A percentile compares a stretch with the other conserved stretches of the same genome.
Conservation (phyloP, 371 early-diverging fungal genomes). For the Coemansia sp. region DNA sequence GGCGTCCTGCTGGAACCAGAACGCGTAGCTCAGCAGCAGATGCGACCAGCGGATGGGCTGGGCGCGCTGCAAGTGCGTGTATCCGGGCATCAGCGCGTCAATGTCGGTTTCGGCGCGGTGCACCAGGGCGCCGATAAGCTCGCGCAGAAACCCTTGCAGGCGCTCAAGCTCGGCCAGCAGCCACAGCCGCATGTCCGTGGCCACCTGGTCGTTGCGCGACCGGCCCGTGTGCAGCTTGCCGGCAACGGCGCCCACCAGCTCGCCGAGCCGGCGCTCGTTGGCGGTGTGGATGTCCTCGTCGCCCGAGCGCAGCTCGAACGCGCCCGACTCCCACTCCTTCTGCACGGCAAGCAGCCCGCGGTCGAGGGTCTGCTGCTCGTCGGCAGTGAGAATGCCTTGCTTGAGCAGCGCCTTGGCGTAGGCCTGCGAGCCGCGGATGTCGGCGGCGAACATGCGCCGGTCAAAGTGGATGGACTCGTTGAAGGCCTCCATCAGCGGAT, state of each 20-base stretch:
- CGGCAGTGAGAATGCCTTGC: conserved; percentile 71
- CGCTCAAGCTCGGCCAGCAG: conserved; percentile 73
- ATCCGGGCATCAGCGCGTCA: conserved; percentile 94
- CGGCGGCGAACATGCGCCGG: conserved; percentile 86
- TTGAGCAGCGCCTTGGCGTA: conserved; percentile 83
- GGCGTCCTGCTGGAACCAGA: conserved; percentile 84
- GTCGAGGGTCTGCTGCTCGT: conserved; percentile 71
- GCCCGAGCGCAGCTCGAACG: conserved; percentile 72
- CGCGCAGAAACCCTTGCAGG: conserved; percentile 65
- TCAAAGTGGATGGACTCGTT: conserved; percentile 95
- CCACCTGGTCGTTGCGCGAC: conserved; percentile 94
- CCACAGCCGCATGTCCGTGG: conserved; percentile 97
- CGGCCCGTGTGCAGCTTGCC: conserved; percentile 98
- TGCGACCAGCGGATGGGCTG: conserved; percentile 98
- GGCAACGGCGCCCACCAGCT: conserved; percentile 87
- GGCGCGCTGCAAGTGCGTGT: conserved; percentile 97
- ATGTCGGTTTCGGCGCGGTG: conserved; percentile 82
- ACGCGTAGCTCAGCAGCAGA: conserved; percentile 83
- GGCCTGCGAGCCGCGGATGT: conserved; percentile 85
- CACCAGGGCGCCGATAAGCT: conserved; percentile 70
- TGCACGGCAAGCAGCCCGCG: conserved; percentile 73
- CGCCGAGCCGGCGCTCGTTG: conserved; percentile 93
- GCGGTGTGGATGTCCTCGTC: conserved; percentile 99
- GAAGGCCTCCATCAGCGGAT: conserved; percentile 95
- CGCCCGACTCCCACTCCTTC: conserved; percentile 77